phyloP scores from a whole-genome alignment of 140 eudicot species.

The Oenanthe javanica region DNA sequence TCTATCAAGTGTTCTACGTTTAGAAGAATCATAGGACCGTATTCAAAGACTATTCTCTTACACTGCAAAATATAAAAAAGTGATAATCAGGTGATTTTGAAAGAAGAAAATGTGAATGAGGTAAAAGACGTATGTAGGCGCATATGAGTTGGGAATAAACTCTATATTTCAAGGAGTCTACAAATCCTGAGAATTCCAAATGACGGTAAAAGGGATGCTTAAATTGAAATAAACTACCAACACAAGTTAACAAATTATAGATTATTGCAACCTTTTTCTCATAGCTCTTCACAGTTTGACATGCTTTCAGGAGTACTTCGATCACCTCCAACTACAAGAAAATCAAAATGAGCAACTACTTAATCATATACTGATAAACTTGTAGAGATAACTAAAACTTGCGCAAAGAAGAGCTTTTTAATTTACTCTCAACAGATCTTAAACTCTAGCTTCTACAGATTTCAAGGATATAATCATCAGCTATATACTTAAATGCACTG shows the following conservation, averaged over 20 bases:
- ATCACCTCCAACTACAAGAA: slow-evolving; percentile 50
- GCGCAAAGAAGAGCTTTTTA: neutral
- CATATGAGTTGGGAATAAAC: neutral
- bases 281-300: slow-evolving; percentile 46
- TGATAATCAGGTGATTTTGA: neutral
- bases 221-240: neutral
- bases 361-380: neutral
- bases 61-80: slow-evolving; percentile 39
- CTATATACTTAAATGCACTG: neutral
- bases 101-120: neutral
- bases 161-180: neutral
- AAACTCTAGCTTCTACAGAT: neutral
- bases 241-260: neutral
- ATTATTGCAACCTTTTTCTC: slow-evolving; percentile 50
- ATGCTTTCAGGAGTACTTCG: slow-evolving; percentile 60
- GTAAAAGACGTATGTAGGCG: neutral
- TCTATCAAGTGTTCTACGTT: slow-evolving; percentile 67
- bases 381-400: neutral
- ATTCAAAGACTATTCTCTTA: slow-evolving; percentile 62
- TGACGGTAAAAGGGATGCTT: neutral
- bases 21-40: slow-evolving; percentile 57
- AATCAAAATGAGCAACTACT: neutral
- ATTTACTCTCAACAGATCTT: neutral
- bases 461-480: neutral
- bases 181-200: neutral